phyloP scores from a whole-genome alignment of 1,284 basidiomycete species.

The Puccinia novopanici region DNA sequence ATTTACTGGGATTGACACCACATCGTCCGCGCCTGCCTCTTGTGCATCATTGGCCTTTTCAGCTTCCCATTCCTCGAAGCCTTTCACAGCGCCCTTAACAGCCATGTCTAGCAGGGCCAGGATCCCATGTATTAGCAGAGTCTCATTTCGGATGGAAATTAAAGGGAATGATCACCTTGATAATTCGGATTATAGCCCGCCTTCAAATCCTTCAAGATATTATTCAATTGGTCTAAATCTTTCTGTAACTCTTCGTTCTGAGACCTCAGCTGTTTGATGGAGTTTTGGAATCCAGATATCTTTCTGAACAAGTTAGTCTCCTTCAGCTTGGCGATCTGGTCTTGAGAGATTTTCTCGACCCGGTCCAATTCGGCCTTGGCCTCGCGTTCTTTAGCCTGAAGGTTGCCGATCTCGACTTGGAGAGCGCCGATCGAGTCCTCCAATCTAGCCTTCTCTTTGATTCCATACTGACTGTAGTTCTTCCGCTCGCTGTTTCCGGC shows the following conservation, averaged over 20 bases:
- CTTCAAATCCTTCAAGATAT: slow-evolving; percentile 78
- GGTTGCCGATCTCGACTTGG: slow-evolving; percentile 61
- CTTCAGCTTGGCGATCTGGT: slow-evolving; percentile 66
- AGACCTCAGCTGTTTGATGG: slow-evolving; percentile 73
- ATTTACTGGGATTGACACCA: slow-evolving; percentile 15
- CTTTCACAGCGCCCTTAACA: slow-evolving; percentile 90
- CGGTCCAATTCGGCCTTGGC: slow-evolving; percentile 58
- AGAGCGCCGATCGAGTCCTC: slow-evolving; percentile 66
- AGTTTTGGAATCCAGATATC: slow-evolving; percentile 72
- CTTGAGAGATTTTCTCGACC: slow-evolving; percentile 55
- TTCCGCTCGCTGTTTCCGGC: slow-evolving; percentile 85
- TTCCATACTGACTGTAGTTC: slow-evolving; percentile 80
- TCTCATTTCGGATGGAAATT: neutral
- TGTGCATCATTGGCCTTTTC: slow-evolving; percentile 2
- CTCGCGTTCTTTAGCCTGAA: slow-evolving; percentile 70
- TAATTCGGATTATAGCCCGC: slow-evolving; percentile 94
- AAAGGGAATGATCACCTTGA: slow-evolving; percentile 63
- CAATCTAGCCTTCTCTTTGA: slow-evolving; percentile 80
- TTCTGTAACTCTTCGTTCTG: slow-evolving; percentile 73
- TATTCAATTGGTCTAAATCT: slow-evolving; percentile 75
- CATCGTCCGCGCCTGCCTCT: neutral
- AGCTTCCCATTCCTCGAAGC: slow-evolving; percentile 74
- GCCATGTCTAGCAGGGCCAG: slow-evolving; percentile 85
- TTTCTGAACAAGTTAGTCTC: slow-evolving; percentile 74
- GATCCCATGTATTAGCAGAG: too few species aligned